Base-by-base conservation (phyloP, 2,329 filamentous ascomycete species). In the Mycosphaerella sp. region DNA sequence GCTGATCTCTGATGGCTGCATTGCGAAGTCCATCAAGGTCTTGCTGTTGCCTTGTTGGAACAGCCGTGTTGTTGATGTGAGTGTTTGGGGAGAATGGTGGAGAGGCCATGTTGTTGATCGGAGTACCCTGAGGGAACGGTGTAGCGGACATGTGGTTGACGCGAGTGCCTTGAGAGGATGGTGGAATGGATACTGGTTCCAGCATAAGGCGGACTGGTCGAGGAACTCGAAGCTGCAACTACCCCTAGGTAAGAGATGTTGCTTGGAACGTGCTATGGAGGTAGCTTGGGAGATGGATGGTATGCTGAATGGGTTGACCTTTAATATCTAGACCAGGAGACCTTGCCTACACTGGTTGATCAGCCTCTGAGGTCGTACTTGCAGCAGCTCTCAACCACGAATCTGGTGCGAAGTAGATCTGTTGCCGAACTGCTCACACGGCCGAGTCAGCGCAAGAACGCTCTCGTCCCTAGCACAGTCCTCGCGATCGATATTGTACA, bases 181-280 rank as follows among this genome's bases (percentile, higher is more conserved):
- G 46, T 39, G 50, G 50, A 21, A 53, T 53, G 28, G 41, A 28
- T 14, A 53, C 45, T 41, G 50, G 50, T 49, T 53, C 50, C 50
- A 53, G 45, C 50, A 53, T 36, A 49, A 49, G 28, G 39, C 36
- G 9, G 17, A 34, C 30, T 21, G 37, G 25, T 41, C 27, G 14
- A 37, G 2, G 17, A 27, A 21, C n/a, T 35, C 35, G 14, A 16
- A 41, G 17, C 13, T 16, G 28, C 3, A 44, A 50, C 41, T 9
- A 50, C 47, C 40, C 35, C 40, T 16, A 9, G 37, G 21, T 34
- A 28, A 16, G 21, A 39, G 40, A 45, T 44, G 50, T 41, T 41
- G 46, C n/a, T 25, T 28, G 42, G 45, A 34, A 28, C 17, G 41
- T 44, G 37, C 39, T 42, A 41, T 17, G 41, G 41, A 17, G 37